Evolutionary conservation across 345 rosid genomes (phyloP).

Genomic region (Melaleuca alternifolia): DNA sequence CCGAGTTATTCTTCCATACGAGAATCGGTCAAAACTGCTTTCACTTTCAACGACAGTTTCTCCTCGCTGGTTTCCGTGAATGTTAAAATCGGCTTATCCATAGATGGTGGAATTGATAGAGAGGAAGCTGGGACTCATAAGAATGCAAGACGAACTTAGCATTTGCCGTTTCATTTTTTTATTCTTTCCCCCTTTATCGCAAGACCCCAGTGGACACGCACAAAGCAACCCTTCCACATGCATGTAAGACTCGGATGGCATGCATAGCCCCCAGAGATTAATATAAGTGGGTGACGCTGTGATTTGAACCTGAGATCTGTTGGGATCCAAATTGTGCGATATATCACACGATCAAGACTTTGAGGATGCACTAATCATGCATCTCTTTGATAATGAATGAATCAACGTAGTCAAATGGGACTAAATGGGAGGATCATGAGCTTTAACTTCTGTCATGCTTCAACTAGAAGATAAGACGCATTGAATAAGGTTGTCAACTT

Average conservation of each 20-base stretch:
- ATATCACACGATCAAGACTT: neutral
- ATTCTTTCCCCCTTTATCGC: neutral
- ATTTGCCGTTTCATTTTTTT: neutral
- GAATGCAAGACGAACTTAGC: accelerated
- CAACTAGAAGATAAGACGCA: neutral
- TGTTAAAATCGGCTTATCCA: neutral
- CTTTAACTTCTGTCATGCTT: neutral
- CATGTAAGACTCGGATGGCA: too few species aligned
- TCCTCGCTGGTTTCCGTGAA: neutral
- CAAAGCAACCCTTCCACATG: too few species aligned
- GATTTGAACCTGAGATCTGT: too few species aligned
- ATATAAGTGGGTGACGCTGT: too few species aligned
- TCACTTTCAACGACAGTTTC: neutral
- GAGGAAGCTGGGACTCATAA: neutral
- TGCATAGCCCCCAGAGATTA: too few species aligned
- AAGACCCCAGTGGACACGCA: neutral
- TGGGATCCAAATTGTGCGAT: too few species aligned
- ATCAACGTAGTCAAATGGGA: neutral
- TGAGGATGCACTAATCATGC: neutral
- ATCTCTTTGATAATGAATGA: neutral
- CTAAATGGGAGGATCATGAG: neutral
- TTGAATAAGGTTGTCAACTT: neutral
- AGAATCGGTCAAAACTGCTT: neutral
- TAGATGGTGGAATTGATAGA: neutral
- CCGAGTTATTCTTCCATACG: neutral